phyloP scores from a whole-genome alignment of 2,329 filamentous ascomycete species.

The Apiospora sp. region DNA sequence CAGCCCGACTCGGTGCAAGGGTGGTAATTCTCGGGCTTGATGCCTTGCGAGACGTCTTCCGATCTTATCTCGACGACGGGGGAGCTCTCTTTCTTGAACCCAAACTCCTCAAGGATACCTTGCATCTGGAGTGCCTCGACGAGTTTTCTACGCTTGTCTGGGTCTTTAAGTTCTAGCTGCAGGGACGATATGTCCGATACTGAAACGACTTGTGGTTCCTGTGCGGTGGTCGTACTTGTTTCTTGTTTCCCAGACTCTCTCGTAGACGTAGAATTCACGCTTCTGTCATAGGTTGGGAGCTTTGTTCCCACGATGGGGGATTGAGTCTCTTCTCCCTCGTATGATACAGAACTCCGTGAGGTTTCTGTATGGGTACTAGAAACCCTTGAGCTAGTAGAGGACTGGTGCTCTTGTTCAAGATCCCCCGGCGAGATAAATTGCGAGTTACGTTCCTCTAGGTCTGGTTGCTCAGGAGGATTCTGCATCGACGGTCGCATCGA shows the following conservation, averaged over 20 bases:
- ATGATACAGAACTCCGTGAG: not conserved
- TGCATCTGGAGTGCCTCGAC: conserved; percentile 36
- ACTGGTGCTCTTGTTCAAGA: not conserved
- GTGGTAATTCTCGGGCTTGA: conserved; percentile 33
- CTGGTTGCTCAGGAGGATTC: not conserved
- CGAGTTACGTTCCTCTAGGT: not conserved
- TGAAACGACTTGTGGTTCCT: not conserved
- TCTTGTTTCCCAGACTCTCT: not conserved
- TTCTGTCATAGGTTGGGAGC: not conserved
- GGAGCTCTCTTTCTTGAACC: conserved; percentile 36
- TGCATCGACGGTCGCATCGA: not conserved
- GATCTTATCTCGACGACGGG: conserved; percentile 29
- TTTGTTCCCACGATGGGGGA: not conserved
- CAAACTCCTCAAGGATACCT: conserved; percentile 36
- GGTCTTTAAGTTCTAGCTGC: conserved; percentile 30
- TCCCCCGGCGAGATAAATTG: conserved; percentile 1
- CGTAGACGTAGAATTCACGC: not conserved
- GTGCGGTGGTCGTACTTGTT: not conserved
- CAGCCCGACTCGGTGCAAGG: conserved; percentile 50
- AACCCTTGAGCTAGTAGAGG: not conserved
- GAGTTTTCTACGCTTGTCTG: conserved; percentile 31
- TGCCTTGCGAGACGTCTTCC: conserved; percentile 26
- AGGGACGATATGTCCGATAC: conserved; percentile 19
- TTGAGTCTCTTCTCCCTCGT: not conserved
- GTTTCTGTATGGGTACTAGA: not conserved